Percentiles rank a stretch among this genome's conserved stretches.
These are phyloP conservation scores for Epichloe sylvatica DNA, from an alignment of 2,329 filamentous ascomycete genomes.

Conservation along the genomic window DNA sequence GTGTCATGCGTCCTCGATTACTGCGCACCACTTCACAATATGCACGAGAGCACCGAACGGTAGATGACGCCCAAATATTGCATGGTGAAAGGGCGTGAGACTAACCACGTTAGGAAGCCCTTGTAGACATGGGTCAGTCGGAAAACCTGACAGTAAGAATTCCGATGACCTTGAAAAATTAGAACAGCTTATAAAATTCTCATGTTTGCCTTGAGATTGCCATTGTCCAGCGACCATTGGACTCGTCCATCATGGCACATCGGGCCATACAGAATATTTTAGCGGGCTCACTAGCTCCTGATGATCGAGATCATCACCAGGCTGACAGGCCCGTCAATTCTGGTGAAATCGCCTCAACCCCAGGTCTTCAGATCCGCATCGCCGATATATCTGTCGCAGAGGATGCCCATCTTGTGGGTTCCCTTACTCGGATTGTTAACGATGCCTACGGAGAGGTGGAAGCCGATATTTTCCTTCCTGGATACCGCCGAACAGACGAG, in stretches of 20 bases:
- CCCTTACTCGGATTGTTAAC: slow-evolving; percentile 15
- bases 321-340: background rate
- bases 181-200: background rate
- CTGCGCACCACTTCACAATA: too few relatives aligned
- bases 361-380: slow-evolving; percentile 10
- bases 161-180: too few relatives aligned
- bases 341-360: background rate
- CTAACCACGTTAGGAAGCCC: too few relatives aligned
- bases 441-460: slow-evolving; percentile 14
- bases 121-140: too few relatives aligned
- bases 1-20: too few relatives aligned
- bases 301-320: background rate
- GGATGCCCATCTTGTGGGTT: slow-evolving; percentile 7
- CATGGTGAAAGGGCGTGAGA: too few relatives aligned
- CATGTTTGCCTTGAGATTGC: background rate
- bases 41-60: too few relatives aligned
- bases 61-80: too few relatives aligned
- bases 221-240: background rate
- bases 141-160: too few relatives aligned
- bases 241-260: background rate
- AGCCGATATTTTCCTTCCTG: slow-evolving; percentile 13
- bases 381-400: slow-evolving; percentile 9
- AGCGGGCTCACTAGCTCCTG: background rate
- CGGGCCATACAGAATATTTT: background rate
- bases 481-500: slow-evolving; percentile 14